Percentiles rank a stretch among this genome's conserved stretches.
phyloP scores from a whole-genome alignment of 2,329 filamentous ascomycete genomes.

The Colletotrichum musicola region DNA sequence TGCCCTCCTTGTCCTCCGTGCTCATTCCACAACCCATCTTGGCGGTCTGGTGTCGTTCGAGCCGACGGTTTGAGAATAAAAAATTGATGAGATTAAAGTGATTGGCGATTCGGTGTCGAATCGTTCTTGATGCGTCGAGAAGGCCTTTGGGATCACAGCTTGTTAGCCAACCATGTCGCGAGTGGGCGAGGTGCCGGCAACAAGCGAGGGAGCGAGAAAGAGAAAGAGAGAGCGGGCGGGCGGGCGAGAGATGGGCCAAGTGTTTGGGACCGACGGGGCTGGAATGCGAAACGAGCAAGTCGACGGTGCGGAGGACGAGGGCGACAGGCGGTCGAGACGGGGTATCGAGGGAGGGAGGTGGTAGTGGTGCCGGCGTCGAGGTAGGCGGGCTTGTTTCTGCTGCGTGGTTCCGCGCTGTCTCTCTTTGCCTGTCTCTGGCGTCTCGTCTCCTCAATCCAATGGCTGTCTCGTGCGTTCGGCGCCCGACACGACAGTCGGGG shows the following conservation, averaged over 20 bases:
- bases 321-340: constrained; percentile 13
- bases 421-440: constrained; percentile 32
- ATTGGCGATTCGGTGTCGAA: constrained; percentile 21
- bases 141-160: constrained; percentile 10
- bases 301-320: constrained; percentile 14
- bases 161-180: constrained; percentile 34
- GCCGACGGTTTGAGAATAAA: constrained; percentile 24
- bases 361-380: constrained; percentile 3
- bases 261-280: constrained; percentile 31
- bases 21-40: constrained; percentile 99
- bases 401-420: neutral
- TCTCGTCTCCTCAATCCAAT: constrained; percentile 28
- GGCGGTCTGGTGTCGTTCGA: constrained; percentile 55
- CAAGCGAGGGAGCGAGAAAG: constrained; percentile 20
- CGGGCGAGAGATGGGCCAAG: constrained; percentile 10
- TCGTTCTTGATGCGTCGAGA: constrained; percentile 22
- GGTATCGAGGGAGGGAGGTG: constrained; percentile 17
- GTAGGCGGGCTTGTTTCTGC: constrained; percentile 11
- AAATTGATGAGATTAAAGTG: constrained; percentile 32
- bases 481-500: constrained; percentile 6
- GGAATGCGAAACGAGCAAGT: constrained; percentile 31
- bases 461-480: constrained; percentile 21
- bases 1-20: constrained; percentile 99
- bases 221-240: constrained; percentile 4
- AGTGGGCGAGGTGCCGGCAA: constrained; percentile 13